These are phyloP conservation scores for Monilinia fructigena DNA, from an alignment of 2,329 filamentous ascomycete genomes.

Conservation along the genomic window DNA sequence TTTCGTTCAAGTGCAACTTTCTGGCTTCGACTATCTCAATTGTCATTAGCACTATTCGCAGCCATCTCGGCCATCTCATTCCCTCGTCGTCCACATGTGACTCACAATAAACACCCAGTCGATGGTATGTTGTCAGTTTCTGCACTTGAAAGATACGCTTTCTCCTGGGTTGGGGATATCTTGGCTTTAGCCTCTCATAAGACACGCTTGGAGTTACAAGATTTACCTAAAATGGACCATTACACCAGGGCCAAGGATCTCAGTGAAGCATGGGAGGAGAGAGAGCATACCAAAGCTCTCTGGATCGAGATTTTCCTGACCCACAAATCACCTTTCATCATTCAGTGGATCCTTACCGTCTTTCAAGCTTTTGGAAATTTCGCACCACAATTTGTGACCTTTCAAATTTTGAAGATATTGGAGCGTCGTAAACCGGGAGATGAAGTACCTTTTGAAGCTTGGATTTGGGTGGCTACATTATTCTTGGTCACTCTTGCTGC, in stretches of 20 bases:
- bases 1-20: slow-evolving; percentile 40
- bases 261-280: slow-evolving; percentile 50
- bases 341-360: slow-evolving; percentile 58
- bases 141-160: slow-evolving; percentile 61
- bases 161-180: slow-evolving; percentile 59
- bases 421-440: slow-evolving; percentile 53
- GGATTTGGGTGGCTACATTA: slow-evolving; percentile 67
- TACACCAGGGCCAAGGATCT: slow-evolving; percentile 52
- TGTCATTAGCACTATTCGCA: slow-evolving; percentile 48
- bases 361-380: slow-evolving; percentile 49
- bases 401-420: slow-evolving; percentile 62
- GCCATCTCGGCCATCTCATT: slow-evolving; percentile 53
- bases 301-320: slow-evolving; percentile 60
- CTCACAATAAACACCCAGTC: slow-evolving; percentile 55
- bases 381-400: slow-evolving; percentile 67
- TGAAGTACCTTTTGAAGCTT: slow-evolving; percentile 53
- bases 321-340: slow-evolving; percentile 54
- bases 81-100: slow-evolving; percentile 68
- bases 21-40: slow-evolving; percentile 50
- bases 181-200: slow-evolving; percentile 56
- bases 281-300: slow-evolving; percentile 51
- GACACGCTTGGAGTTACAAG: slow-evolving; percentile 58
- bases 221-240: slow-evolving; percentile 62
- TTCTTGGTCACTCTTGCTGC: slow-evolving; percentile 55
- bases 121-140: slow-evolving; percentile 63